phyloP scores from a whole-genome alignment of 176 grass and related monocot species.

The Raddia distichophylla region DNA sequence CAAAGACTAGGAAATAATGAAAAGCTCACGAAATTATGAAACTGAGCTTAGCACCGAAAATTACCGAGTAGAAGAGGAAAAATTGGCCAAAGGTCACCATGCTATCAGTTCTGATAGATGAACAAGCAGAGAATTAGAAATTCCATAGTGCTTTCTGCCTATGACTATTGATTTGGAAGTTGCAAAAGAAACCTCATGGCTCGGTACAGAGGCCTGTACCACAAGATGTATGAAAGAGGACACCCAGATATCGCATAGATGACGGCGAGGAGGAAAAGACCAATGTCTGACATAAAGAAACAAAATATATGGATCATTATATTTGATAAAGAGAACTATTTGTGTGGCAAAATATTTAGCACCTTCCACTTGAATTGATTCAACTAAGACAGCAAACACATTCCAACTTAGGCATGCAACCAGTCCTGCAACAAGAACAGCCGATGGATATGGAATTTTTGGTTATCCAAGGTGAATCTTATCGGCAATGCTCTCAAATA shows the following conservation, averaged over 20 bases:
- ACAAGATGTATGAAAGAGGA: slow-evolving; percentile 91
- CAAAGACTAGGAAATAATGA: neutral
- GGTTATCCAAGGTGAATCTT: slow-evolving; percentile 12
- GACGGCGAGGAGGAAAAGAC: slow-evolving; percentile 70
- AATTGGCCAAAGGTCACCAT: slow-evolving; percentile 78
- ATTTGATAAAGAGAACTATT: neutral
- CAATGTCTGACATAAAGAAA: slow-evolving; percentile 59
- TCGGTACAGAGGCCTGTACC: slow-evolving; percentile 85
- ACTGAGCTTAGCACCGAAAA: slow-evolving; percentile 17
- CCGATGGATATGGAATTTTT: slow-evolving; percentile 8
- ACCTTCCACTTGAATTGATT: slow-evolving; percentile 73
- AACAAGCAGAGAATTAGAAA: slow-evolving; percentile 26
- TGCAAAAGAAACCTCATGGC: slow-evolving; percentile 72
- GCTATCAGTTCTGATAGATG: slow-evolving; percentile 77
- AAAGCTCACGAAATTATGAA: neutral
- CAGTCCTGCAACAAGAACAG: slow-evolving; percentile 56
- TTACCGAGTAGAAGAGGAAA: slow-evolving; percentile 86
- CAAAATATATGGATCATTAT: neutral
- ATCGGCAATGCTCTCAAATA: slow-evolving; percentile 7
- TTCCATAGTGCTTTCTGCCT: slow-evolving; percentile 10
- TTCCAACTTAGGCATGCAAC: slow-evolving; percentile 79
- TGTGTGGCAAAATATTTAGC: slow-evolving; percentile 27
- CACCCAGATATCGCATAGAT: slow-evolving; percentile 84
- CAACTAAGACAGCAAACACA: slow-evolving; percentile 64
- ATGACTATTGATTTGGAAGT: neutral